These are phyloP conservation scores for Eleusine indica DNA, from an alignment of 176 grass and related monocot genomes.

Conservation along the genomic window DNA sequence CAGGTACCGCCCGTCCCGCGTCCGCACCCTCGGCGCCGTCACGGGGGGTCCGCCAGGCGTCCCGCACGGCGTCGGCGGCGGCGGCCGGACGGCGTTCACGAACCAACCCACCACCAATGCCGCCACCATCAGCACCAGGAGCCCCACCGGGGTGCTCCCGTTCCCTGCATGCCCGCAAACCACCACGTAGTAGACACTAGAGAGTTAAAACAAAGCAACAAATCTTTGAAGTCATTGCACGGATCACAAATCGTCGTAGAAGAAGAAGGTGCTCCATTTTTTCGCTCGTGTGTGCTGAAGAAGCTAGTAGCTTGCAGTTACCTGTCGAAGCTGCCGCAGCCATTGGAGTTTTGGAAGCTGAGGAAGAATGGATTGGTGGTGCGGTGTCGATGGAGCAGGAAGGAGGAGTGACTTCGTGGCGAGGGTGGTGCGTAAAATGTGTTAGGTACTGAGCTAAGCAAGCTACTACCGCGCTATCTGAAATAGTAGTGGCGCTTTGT, in stretches of 20 bases:
- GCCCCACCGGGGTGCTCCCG: slow-evolving; percentile 39
- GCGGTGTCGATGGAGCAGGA: slow-evolving; percentile 4
- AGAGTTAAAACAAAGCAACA: not conserved
- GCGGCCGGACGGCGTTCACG: slow-evolving; percentile 49
- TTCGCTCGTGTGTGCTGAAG: not conserved
- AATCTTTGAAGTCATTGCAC: not conserved
- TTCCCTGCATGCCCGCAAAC: slow-evolving; percentile 9
- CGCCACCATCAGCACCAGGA: slow-evolving; percentile 37
- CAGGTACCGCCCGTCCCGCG: slow-evolving; percentile 71
- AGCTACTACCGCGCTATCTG: not conserved
- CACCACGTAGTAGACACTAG: not conserved
- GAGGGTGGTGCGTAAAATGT: not conserved
- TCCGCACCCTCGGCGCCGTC: slow-evolving; percentile 60
- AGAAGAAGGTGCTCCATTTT: not conserved
- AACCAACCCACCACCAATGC: slow-evolving; percentile 40
- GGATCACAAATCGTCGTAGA: not conserved
- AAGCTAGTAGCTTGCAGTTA: not conserved
- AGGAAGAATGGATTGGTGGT: not conserved
- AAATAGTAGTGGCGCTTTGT: slow-evolving; percentile 23
- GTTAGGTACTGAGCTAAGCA: slow-evolving; percentile 33
- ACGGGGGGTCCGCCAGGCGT: slow-evolving; percentile 62
- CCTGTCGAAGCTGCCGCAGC: slow-evolving; percentile 38
- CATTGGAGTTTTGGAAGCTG: slow-evolving; percentile 9
- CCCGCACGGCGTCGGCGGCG: slow-evolving; percentile 59
- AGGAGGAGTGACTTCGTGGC: not conserved